phyloP scores from a whole-genome alignment of 192 early-diverging fungal genomes.

The Polychytrium aggregatum region DNA sequence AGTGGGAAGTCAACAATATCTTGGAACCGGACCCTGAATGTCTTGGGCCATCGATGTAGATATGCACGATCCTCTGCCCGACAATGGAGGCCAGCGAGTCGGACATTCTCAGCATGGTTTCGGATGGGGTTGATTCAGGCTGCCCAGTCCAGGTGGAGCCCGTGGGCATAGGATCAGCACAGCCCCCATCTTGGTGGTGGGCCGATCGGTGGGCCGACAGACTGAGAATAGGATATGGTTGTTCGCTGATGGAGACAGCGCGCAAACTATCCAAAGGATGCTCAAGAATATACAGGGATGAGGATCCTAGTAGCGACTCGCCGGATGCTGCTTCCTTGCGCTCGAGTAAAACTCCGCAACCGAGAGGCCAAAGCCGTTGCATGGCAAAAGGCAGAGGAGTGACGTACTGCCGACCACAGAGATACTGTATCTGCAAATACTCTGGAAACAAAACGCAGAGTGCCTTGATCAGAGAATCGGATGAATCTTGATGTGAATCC shows the following conservation, averaged over 20 bases:
- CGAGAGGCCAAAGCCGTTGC: slow-evolving; percentile 30
- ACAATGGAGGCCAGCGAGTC: too few relatives aligned
- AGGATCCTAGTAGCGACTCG: slow-evolving; percentile 3
- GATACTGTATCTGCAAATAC: too few relatives aligned
- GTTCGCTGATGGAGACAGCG: slow-evolving; percentile 15
- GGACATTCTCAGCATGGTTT: neutral
- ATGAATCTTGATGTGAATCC: too few relatives aligned
- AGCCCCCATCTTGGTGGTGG: neutral
- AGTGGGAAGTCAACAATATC: too few relatives aligned
- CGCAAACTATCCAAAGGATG: slow-evolving; percentile 35
- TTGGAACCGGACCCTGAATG: too few relatives aligned
- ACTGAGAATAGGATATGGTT: neutral
- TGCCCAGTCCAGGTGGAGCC: neutral
- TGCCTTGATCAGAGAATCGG: too few relatives aligned
- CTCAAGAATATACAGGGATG: slow-evolving; percentile 28
- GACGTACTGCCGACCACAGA: too few relatives aligned
- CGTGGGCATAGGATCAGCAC: neutral
- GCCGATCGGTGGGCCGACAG: neutral
- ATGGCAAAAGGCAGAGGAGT: slow-evolving; percentile 32
- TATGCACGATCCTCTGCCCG: too few relatives aligned
- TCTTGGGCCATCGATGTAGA: too few relatives aligned
- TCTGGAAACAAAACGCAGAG: too few relatives aligned
- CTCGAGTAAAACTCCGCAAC: slow-evolving; percentile 31
- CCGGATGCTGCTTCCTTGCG: slow-evolving; percentile 9
- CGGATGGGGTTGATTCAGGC: neutral